phyloP scores from a whole-genome alignment of 202 grass and related monocot genomes.

The Hordeum pubiflorum region DNA sequence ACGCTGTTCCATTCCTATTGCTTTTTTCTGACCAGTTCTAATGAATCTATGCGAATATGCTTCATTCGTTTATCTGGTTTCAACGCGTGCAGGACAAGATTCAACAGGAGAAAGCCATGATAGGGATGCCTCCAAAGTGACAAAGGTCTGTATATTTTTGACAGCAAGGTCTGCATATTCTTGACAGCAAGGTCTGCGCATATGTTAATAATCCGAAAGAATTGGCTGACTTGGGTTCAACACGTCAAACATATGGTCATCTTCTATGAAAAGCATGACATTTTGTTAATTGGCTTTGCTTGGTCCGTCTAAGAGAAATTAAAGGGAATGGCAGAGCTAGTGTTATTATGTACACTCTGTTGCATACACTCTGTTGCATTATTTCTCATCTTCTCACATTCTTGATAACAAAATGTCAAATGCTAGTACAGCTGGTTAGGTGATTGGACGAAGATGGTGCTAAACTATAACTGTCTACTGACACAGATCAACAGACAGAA shows the following conservation, averaged over 20 bases:
- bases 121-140: neutral
- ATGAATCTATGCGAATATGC: neutral
- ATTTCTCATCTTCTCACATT: neutral
- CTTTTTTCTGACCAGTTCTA: neutral
- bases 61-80: neutral
- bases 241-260: neutral
- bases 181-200: too few relatives aligned
- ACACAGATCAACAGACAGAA: too few relatives aligned
- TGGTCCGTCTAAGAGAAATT: neutral
- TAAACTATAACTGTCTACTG: too few relatives aligned
- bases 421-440: too few relatives aligned
- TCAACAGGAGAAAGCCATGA: neutral
- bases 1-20: neutral
- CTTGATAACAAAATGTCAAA: neutral
- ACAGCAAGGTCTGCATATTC: too few relatives aligned
- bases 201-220: neutral
- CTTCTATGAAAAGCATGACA: neutral
- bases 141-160: neutral
- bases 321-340: too few relatives aligned
- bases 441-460: too few relatives aligned
- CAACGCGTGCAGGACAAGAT: neutral
- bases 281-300: neutral
- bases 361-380: neutral
- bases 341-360: neutral
- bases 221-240: neutral